Evolutionary conservation across 2,329 filamentous ascomycete species (phyloP), one percentile per base, ranked within the genome.

Genomic region (Domatiomyces catenatus): DNA sequence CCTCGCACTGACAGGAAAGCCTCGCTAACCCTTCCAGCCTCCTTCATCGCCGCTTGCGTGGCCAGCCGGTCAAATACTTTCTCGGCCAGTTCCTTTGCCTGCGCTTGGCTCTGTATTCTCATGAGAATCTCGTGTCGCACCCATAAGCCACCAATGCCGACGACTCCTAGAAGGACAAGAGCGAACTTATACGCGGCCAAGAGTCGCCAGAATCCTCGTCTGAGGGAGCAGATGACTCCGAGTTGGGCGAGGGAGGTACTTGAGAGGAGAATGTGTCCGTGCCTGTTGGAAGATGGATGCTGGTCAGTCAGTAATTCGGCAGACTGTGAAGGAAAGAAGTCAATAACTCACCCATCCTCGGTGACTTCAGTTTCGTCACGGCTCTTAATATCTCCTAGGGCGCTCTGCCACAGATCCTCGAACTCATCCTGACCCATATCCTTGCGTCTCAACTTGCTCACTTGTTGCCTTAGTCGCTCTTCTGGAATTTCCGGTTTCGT

Each of bases 161-260:
- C 58, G 12, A 70, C 15, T 8, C 61, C 60, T 64, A 73, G 50
- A 71, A 70, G 47, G 65, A 65, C 66, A 72, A 72, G 60, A 71
- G 69, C 68, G 66, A 71, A 61, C 71, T 69, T 64, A 71, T 71
- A 69, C 62, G 67, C 67, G 66, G 70, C 60, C 68, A 72, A 63
- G 67, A 69, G 65, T 64, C 70, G 67, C 66, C 69, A 60, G 61
- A 71, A 54, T 63, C 69, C 64, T 59, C 68, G 67, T 64, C 69
- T 68, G 66, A 69, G 58, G 63, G 69, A 64, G 59, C 70, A 95
- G 72, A 71, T 66, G 83, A 95, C 75, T 72, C 89, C 79, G 83
- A 96, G 76, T 69, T 84, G 79, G 77, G 89, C 84, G 82, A 94
- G 84, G 75, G 86, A 93, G 74, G 78, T 84, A 71, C 84, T 90